These are phyloP conservation scores for Umbellularia californica DNA, from an alignment of 164 flowering plant species.

Conservation along the genomic window DNA sequence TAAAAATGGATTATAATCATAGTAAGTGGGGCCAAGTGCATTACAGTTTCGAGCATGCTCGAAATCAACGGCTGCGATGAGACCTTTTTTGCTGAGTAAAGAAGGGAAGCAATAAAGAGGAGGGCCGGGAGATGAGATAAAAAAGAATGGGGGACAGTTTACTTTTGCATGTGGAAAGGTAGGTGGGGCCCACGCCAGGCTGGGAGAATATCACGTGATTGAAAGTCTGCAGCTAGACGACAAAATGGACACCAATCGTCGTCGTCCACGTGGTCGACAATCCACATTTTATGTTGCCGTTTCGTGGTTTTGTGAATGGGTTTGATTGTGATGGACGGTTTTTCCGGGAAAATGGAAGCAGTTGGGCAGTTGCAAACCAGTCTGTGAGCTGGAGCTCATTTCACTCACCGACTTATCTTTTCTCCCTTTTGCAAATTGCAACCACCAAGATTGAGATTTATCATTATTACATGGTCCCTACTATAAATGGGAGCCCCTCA, in stretches of 20 bases:
- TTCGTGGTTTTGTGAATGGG: background rate
- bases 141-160: no score
- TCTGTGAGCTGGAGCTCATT: slow-evolving; percentile 2
- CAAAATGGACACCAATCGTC: background rate
- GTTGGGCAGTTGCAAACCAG: slow-evolving; percentile 17
- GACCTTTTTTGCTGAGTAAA: background rate
- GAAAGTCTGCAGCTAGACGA: slow-evolving; percentile 13
- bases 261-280: slow-evolving; percentile 12
- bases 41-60: slow-evolving; percentile 31
- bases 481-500: no score
- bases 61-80: slow-evolving; percentile 24
- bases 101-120: no score
- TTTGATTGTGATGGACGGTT: slow-evolving; percentile 2
- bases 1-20: slow-evolving; percentile 5
- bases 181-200: slow-evolving; percentile 48
- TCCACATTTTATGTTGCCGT: background rate
- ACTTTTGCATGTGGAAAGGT: slow-evolving; percentile 30
- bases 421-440: background rate
- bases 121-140: no score
- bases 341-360: slow-evolving; percentile 14
- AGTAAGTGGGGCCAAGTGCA: slow-evolving; percentile 19
- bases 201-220: slow-evolving; percentile 71
- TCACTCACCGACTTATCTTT: background rate
- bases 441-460: no score
- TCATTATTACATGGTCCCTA: no score